Conservation (phyloP, 805 yeast species). For the Kluyveromyces aestuarii region DNA sequence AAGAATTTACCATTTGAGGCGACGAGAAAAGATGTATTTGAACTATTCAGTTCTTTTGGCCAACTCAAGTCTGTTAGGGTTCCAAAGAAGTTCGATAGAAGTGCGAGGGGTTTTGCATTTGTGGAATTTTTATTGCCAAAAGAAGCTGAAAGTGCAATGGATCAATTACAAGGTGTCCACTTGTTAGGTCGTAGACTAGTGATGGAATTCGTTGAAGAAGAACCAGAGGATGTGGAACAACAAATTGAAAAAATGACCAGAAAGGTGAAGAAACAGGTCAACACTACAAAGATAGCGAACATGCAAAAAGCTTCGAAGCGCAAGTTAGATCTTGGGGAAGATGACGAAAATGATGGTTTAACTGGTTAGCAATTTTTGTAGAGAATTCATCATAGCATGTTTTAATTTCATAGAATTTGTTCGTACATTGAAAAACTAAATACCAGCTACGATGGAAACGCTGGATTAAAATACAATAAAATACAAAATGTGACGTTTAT, state of each 20-base stretch:
- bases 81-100: conserved; percentile 90
- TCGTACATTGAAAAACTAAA: background rate
- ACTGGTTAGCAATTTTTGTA: conserved; percentile 8
- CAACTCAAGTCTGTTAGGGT: conserved; percentile 90
- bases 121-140: conserved; percentile 81
- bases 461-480: no score
- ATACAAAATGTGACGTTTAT: background rate
- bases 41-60: conserved; percentile 90
- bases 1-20: conserved; percentile 98
- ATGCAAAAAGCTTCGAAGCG: conserved; percentile 64
- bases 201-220: conserved; percentile 84
- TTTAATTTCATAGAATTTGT: background rate
- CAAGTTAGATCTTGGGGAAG: conserved; percentile 47
- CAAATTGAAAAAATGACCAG: conserved; percentile 86
- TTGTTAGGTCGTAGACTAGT: conserved; percentile 90
- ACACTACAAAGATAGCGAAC: conserved; percentile 65
- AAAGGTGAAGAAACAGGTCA: conserved; percentile 74
- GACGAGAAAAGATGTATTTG: conserved; percentile 83
- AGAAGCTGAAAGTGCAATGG: conserved; percentile 93
- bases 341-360: conserved; percentile 23
- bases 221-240: conserved; percentile 74
- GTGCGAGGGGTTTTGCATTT: conserved; percentile 96
- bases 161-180: conserved; percentile 90
- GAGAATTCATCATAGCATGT: background rate
- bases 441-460: background rate